A percentile compares a stretch with the other conserved stretches of the same genome.
phyloP scores from a whole-genome alignment of 164 flowering plant species.

The Sextonia rubra region DNA sequence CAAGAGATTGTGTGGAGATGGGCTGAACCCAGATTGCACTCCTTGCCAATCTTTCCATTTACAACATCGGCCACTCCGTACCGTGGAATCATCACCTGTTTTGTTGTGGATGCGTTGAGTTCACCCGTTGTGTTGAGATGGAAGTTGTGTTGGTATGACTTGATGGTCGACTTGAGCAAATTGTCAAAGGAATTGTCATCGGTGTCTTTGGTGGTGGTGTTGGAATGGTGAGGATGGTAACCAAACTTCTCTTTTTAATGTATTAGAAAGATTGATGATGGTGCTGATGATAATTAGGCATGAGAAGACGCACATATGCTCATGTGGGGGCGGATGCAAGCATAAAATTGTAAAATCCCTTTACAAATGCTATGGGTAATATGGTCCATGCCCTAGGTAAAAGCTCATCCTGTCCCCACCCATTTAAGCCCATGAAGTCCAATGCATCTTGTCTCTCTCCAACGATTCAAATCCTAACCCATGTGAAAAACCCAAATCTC shows the following conservation, averaged over 20 bases:
- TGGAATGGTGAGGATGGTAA: constrained; percentile 8
- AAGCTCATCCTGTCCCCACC: no score
- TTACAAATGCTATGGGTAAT: no score
- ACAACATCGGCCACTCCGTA: constrained; percentile 26
- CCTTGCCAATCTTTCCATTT: constrained; percentile 20
- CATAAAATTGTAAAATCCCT: no score
- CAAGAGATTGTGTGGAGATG: constrained; percentile 4
- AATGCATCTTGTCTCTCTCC: no score
- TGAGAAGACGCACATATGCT: no score
- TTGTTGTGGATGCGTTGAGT: constrained; percentile 16
- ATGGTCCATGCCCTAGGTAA: no score
- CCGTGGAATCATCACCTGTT: constrained; percentile 13
- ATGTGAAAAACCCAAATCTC: no score
- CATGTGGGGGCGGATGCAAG: no score
- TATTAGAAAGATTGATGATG: no score
- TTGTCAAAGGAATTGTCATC: constrained; percentile 22
- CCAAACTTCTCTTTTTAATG: constrained; percentile 17
- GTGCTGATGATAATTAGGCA: no score
- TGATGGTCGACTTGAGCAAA: constrained; percentile 23
- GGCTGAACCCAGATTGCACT: constrained; percentile 3
- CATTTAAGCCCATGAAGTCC: no score
- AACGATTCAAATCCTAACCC: no score
- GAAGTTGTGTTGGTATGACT: constrained; percentile 23
- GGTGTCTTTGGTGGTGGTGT: background rate
- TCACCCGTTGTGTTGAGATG: constrained; percentile 23